These are phyloP conservation scores for Plenodomus lindquistii DNA, from an alignment of 2,329 filamentous ascomycete genomes.

Conservation along the genomic window DNA sequence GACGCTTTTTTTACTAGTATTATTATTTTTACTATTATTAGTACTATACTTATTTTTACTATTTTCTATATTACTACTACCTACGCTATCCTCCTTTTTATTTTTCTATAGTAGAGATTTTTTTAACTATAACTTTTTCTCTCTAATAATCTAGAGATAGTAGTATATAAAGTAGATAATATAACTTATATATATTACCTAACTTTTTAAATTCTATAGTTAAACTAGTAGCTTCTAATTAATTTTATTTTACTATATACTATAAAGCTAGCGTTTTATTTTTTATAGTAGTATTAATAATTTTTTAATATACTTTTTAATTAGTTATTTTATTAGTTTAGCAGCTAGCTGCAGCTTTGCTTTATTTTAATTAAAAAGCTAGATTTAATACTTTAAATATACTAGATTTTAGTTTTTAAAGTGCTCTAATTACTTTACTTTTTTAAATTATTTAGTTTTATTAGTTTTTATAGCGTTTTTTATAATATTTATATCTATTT, in stretches of 20 bases:
- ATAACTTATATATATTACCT: no score
- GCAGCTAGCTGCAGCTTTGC: background rate
- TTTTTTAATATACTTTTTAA: background rate
- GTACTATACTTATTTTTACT: background rate
- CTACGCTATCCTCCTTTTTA: no score
- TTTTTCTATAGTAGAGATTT: background rate
- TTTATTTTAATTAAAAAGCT: background rate
- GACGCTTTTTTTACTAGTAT: background rate
- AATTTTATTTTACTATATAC: background rate
- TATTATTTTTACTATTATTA: background rate
- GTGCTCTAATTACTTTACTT: background rate
- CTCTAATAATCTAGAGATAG: background rate
- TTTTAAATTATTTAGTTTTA: background rate
- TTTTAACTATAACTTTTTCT: background rate
- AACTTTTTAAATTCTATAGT: background rate
- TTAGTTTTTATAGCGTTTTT: background rate
- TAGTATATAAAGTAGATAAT: no score
- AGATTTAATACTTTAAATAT: background rate
- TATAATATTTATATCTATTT: background rate
- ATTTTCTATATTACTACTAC: background rate
- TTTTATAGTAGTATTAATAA: background rate
- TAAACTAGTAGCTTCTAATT: background rate
- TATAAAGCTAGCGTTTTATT: background rate
- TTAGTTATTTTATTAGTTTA: background rate
- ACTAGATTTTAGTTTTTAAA: background rate